Percentiles rank a stretch among this genome's conserved stretches.
Conservation (phyloP, 371 early-diverging fungal species). For the Smittium culicis region DNA sequence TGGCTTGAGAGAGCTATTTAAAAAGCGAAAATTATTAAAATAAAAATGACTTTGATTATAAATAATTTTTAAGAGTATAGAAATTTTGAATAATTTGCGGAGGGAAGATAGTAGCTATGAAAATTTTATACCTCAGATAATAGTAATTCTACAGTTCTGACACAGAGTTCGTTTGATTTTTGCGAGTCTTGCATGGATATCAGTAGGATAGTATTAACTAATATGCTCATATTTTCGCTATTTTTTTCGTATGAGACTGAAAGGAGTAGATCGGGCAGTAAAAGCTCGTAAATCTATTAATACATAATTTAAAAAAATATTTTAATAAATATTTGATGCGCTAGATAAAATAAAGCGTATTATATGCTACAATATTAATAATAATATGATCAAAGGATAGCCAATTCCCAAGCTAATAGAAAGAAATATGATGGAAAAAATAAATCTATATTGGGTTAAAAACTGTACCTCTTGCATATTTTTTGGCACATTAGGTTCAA, state of each 20-base stretch:
- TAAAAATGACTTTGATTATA: background rate
- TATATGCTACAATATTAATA: no score
- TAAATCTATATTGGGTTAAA: no score
- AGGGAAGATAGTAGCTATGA: background rate
- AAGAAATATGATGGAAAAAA: no score
- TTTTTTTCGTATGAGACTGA: background rate
- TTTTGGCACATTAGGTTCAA: background rate
- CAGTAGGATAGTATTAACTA: background rate
- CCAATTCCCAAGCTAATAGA: background rate
- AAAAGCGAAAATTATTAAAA: background rate
- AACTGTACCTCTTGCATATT: background rate
- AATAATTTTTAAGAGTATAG: background rate
- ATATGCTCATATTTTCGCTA: background rate
- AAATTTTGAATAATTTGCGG: background rate
- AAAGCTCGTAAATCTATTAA: background rate
- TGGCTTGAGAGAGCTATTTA: background rate
- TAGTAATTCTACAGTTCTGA: background rate
- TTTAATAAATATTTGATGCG: no score
- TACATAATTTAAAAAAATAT: no score
- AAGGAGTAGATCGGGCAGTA: background rate
- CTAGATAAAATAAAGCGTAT: no score
- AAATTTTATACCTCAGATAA: background rate
- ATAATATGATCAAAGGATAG: no score
- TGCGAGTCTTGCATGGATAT: background rate
- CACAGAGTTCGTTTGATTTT: background rate